phyloP scores from a whole-genome alignment of 257 asterid species.

The Echium plantagineum region DNA sequence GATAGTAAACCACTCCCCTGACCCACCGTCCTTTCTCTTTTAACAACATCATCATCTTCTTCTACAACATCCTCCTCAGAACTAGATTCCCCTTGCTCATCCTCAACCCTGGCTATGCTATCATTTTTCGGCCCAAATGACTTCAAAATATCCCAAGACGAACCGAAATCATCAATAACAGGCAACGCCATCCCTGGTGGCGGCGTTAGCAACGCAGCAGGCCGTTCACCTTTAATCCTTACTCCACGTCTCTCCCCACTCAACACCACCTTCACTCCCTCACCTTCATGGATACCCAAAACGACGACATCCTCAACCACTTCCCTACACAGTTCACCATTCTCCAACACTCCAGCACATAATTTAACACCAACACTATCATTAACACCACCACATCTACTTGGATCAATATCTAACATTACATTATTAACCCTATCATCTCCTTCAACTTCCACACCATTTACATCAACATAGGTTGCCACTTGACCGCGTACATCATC shows the following conservation, averaged over 20 bases:
- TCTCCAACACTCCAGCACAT: too few species aligned
- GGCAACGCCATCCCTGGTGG: constrained; percentile 56
- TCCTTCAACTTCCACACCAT: constrained; percentile 9
- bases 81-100: constrained; percentile 10
- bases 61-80: constrained; percentile 22
- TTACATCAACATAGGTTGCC: background rate
- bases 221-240: constrained; percentile 63
- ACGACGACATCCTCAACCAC: background rate
- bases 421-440: constrained; percentile 9
- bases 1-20: constrained; percentile 26
- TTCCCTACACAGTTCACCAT: background rate
- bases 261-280: constrained; percentile 16
- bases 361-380: too few species aligned
- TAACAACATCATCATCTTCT: constrained; percentile 20
- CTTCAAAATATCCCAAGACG: constrained; percentile 61
- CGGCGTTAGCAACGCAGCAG: constrained; percentile 33
- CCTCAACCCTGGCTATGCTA: constrained; percentile 18
- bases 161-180: constrained; percentile 36
- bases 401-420: constrained; percentile 13
- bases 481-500: too few species aligned
- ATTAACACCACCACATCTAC: too few species aligned
- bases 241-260: constrained; percentile 25
- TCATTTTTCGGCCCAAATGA: constrained; percentile 42
- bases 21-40: constrained; percentile 23
- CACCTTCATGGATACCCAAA: background rate